Evolutionary conservation across 306 rosid species (phyloP).

Genomic region (Prunus salicina): DNA sequence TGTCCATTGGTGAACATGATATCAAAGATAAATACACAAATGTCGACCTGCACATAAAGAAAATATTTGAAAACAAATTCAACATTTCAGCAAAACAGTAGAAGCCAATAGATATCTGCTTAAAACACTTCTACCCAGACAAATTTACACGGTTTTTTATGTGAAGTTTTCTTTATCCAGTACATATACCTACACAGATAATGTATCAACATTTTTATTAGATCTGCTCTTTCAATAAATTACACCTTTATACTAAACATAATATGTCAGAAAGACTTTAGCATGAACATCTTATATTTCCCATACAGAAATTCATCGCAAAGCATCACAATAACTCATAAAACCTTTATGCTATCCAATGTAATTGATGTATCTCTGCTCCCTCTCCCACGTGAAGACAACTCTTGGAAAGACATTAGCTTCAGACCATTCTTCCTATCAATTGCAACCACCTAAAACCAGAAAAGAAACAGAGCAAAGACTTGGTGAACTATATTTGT

Average conservation of each 20-base stretch:
- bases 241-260: background rate
- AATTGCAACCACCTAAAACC: constrained; percentile 79
- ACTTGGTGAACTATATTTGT: constrained; percentile 9
- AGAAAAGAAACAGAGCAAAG: constrained; percentile 19
- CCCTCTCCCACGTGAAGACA: constrained; percentile 88
- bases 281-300: background rate
- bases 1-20: constrained; percentile 84
- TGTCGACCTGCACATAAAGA: constrained; percentile 69
- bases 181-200: background rate
- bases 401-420: constrained; percentile 85
- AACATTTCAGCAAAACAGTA: constrained; percentile 15
- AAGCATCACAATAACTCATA: background rate
- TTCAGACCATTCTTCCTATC: constrained; percentile 68
- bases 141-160: background rate
- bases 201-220: background rate
- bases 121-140: background rate
- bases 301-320: background rate
- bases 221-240: background rate
- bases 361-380: constrained; percentile 57
- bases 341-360: constrained; percentile 74
- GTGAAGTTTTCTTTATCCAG: background rate
- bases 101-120: background rate
- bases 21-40: constrained; percentile 81
- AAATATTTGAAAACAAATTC: constrained; percentile 23
- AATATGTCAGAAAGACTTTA: background rate